phyloP scores from a whole-genome alignment of 192 early-diverging fungal species.

The Podila clonocystis region DNA sequence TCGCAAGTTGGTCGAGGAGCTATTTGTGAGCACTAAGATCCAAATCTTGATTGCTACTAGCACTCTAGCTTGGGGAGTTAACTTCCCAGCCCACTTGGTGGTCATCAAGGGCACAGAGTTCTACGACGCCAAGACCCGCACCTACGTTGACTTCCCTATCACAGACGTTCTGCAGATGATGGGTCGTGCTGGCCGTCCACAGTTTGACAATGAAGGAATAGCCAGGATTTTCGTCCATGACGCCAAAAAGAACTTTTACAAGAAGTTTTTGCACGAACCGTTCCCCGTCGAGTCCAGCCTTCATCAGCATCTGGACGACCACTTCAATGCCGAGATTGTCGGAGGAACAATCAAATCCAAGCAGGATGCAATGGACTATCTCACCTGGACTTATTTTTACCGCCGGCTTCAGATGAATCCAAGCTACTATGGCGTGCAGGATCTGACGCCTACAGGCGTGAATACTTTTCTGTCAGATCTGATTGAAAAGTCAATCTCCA shows the following conservation, averaged over 20 bases:
- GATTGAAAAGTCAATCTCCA: constrained; percentile 74
- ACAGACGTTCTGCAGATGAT: constrained; percentile 99
- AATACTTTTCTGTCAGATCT: constrained; percentile 83
- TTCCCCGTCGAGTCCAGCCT: constrained; percentile 91
- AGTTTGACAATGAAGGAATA: constrained; percentile 94
- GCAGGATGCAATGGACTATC: constrained; percentile 95
- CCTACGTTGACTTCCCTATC: constrained; percentile 97
- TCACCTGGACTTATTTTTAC: constrained; percentile 98
- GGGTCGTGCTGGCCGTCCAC: constrained; percentile 95
- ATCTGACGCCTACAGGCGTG: constrained; percentile 71
- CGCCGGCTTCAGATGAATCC: constrained; percentile 93
- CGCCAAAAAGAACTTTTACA: constrained; percentile 98
- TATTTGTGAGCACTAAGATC: constrained; percentile 95
- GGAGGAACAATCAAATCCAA: constrained; percentile 86
- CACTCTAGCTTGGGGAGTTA: constrained; percentile 98
- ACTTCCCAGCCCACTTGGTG: constrained; percentile 96
- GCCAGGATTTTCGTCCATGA: constrained; percentile 96
- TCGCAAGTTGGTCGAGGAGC: constrained; percentile 87
- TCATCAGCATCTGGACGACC: constrained; percentile 81
- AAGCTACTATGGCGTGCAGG: constrained; percentile 92
- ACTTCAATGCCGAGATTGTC: constrained; percentile 96
- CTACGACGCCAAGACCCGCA: constrained; percentile 88
- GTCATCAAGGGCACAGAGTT: constrained; percentile 98
- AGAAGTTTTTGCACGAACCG: constrained; percentile 96
- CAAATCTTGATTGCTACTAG: constrained; percentile 96